Conservation (phyloP, 1,284 basidiomycete species). For the Trichosporon sp. region DNA sequence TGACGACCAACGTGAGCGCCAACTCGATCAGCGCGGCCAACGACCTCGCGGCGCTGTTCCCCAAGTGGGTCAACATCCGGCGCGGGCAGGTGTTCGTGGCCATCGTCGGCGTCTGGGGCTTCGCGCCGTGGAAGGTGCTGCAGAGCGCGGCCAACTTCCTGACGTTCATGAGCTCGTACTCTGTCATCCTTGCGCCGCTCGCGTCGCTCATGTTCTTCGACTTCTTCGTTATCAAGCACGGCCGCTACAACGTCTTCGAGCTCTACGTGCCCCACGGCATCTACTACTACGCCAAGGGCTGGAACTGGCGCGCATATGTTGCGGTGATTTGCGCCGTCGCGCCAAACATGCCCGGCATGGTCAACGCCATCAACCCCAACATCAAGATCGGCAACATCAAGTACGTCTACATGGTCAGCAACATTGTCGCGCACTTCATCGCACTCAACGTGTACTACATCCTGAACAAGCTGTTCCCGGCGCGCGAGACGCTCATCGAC, state of each 20-base stretch:
- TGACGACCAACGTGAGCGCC: conserved; percentile 67
- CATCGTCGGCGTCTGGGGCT: conserved; percentile 63
- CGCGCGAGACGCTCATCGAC: conserved; percentile 7
- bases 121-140: conserved; percentile 44
- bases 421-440: conserved; percentile 13
- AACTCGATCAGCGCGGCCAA: conserved; percentile 72
- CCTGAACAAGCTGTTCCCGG: conserved; percentile 16
- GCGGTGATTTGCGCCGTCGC: conserved; percentile 37
- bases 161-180: conserved; percentile 46
- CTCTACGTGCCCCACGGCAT: conserved; percentile 47
- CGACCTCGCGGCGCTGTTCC: conserved; percentile 61
- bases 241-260: conserved; percentile 39
- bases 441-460: conserved; percentile 10
- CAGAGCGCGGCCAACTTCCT: conserved; percentile 41
- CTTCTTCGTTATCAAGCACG: conserved; percentile 39
- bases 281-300: conserved; percentile 37
- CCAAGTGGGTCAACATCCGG: conserved; percentile 65
- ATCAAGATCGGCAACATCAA: conserved; percentile 40
- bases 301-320: conserved; percentile 43
- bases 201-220: conserved; percentile 44
- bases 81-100: conserved; percentile 71
- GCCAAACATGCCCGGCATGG: conserved; percentile 44
- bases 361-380: conserved; percentile 35
- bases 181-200: conserved; percentile 44
- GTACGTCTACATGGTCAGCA: conserved; percentile 32